Conservation (phyloP, 2,329 filamentous ascomycete species). For the Chalaropsis thielavioides region DNA sequence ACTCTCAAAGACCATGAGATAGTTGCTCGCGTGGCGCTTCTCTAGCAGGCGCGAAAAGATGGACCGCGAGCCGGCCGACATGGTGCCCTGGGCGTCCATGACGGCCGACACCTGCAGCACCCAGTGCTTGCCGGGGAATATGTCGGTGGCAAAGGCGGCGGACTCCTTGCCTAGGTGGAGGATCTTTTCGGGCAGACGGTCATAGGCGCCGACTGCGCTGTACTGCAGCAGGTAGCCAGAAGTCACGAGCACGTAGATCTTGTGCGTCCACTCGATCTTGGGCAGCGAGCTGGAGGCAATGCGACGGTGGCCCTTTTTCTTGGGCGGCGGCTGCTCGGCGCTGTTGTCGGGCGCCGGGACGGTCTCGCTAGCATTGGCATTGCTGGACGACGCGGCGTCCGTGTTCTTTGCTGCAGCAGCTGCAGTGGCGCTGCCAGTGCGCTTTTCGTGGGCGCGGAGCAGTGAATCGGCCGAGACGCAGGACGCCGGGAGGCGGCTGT, state of each 20-base stretch:
- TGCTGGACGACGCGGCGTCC: constrained; percentile 17
- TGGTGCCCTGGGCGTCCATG: constrained; percentile 41
- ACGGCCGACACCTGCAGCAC: constrained; percentile 60
- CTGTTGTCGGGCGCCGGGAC: neutral
- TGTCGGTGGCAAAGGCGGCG: constrained; percentile 65
- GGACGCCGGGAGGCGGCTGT: constrained; percentile 54
- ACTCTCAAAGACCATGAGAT: constrained; percentile 58
- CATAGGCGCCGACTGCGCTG: constrained; percentile 51
- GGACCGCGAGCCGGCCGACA: constrained; percentile 36
- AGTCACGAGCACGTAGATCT: constrained; percentile 57
- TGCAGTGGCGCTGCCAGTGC: constrained; percentile 19
- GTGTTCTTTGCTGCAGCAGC: neutral
- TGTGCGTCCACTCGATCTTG: constrained; percentile 52
- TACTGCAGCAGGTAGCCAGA: constrained; percentile 66
- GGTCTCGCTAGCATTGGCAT: neutral
- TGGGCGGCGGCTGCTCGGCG: neutral
- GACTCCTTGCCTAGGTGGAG: constrained; percentile 59
- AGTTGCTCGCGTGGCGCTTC: constrained; percentile 44
- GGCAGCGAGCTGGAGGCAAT: constrained; percentile 28
- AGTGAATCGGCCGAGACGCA: constrained; percentile 55
- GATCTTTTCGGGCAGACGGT: constrained; percentile 59
- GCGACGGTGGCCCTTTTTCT: constrained; percentile 35
- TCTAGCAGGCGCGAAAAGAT: constrained; percentile 44
- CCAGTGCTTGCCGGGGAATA: constrained; percentile 67
- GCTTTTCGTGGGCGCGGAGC: constrained; percentile 27